Percentiles rank a stretch among this genome's conserved stretches.
Conservation (phyloP, 495 filamentous ascomycete species). For the Tuber calosporum region DNA sequence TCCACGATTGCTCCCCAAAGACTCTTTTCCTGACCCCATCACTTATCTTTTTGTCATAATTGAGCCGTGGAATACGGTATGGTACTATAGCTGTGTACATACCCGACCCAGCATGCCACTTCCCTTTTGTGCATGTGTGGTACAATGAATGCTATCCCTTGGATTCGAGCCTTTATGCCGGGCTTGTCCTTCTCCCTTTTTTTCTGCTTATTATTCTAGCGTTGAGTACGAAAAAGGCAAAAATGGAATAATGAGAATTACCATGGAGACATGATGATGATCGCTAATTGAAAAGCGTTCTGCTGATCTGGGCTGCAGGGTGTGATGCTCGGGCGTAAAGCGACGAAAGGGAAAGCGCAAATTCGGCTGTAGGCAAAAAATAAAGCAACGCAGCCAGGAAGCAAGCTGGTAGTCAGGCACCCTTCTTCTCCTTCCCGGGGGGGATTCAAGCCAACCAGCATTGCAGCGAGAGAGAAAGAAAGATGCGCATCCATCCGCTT, state of each 20-base stretch:
- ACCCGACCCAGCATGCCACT: slow-evolving; percentile 33
- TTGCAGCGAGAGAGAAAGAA: slow-evolving; percentile 24
- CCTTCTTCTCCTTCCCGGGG: slow-evolving; percentile 16
- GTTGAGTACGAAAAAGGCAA: not conserved
- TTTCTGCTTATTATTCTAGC: not conserved
- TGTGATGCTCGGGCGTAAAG: slow-evolving; percentile 30
- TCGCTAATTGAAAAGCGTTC: not conserved
- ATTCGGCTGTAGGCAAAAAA: slow-evolving; percentile 11
- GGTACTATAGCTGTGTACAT: slow-evolving; percentile 22
- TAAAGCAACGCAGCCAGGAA: not conserved
- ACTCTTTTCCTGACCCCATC: slow-evolving; percentile 15
- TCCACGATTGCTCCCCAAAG: slow-evolving; percentile 13
- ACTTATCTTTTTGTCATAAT: slow-evolving; percentile 14
- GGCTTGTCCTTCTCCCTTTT: not conserved
- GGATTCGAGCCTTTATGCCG: not conserved
- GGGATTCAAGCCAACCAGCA: slow-evolving; percentile 20
- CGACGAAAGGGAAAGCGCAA: slow-evolving; percentile 35
- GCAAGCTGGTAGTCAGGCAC: slow-evolving; percentile 27
- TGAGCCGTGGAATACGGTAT: slow-evolving; percentile 20
- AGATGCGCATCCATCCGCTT: slow-evolving; percentile 26
- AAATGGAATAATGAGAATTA: not conserved
- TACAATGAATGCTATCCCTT: not conserved
- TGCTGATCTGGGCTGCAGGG: slow-evolving; percentile 10
- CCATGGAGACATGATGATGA: not conserved
- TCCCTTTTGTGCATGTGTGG: slow-evolving; percentile 21